phyloP scores from a whole-genome alignment of 2,329 filamentous ascomycete species.

The Taxawa tesnikishii region DNA sequence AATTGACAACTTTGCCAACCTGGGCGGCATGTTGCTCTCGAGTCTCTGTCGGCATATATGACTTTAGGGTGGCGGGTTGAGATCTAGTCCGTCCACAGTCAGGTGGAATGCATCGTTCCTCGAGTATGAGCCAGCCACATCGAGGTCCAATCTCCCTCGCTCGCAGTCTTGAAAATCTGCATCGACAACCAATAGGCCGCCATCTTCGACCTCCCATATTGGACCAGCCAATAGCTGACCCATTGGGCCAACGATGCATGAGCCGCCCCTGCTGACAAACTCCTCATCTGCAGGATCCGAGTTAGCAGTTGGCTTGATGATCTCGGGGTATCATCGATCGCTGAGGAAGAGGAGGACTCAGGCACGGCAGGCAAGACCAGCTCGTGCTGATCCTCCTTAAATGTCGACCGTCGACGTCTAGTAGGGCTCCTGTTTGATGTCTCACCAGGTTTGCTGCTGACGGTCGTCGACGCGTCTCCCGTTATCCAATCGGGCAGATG shows the following conservation, averaged over 20 bases:
- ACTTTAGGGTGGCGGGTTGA: conserved; percentile 42
- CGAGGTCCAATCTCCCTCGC: conserved; percentile 67
- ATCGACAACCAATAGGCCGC: conserved; percentile 55
- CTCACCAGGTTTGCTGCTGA: not conserved
- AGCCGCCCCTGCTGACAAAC: conserved; percentile 64
- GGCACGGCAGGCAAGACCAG: conserved; percentile 31
- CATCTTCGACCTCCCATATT: conserved; percentile 64
- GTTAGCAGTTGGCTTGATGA: not conserved
- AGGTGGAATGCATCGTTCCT: conserved; percentile 54
- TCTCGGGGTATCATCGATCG: conserved; percentile 1
- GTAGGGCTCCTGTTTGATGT: not conserved
- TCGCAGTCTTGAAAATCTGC: conserved; percentile 84
- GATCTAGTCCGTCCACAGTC: conserved; percentile 46
- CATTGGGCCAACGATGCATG: conserved; percentile 65
- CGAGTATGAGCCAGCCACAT: conserved; percentile 77
- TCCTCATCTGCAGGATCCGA: conserved; percentile 22
- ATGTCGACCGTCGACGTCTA: not conserved
- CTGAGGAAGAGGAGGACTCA: conserved; percentile 6
- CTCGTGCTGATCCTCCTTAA: conserved; percentile 40
- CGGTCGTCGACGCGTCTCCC: conserved; percentile 13
- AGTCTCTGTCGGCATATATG: not conserved
- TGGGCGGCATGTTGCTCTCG: too few species aligned
- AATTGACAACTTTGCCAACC: too few species aligned
- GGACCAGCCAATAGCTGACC: conserved; percentile 73
- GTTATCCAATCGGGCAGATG: conserved; percentile 48